phyloP scores from a whole-genome alignment of 2,329 filamentous ascomycete species.

The Macrophomina tecta region DNA sequence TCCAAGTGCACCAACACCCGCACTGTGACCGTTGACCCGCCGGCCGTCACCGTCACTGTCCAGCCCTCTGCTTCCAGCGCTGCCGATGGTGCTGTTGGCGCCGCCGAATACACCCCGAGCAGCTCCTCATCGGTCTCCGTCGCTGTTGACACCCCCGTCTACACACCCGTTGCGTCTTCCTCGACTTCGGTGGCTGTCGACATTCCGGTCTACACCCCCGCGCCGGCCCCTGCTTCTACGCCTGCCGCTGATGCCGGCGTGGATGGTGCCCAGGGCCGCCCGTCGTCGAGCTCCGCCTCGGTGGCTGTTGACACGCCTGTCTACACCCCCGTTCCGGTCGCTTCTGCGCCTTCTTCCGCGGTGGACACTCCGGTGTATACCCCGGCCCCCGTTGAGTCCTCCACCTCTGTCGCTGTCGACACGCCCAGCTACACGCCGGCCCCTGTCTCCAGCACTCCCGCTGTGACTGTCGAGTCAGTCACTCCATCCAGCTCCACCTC shows the following conservation, averaged over 20 bases:
- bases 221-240: not conserved
- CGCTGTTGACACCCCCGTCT: constrained; percentile 14
- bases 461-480: not conserved
- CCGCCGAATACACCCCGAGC: constrained; percentile 7
- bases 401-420: not conserved
- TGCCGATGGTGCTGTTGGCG: not conserved
- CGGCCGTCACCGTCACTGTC: constrained; percentile 19
- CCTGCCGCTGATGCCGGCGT: constrained; percentile 1
- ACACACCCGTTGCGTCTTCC: constrained; percentile 3
- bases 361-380: constrained; percentile 10
- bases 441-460: not conserved
- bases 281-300: not conserved
- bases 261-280: not conserved
- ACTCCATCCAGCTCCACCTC: not conserved
- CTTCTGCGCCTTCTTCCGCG: not conserved
- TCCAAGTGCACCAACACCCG: constrained; percentile 24
- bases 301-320: not conserved
- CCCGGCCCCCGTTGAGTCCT: constrained; percentile 6
- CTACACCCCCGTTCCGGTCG: not conserved
- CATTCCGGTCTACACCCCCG: constrained; percentile 13
- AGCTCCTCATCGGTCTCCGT: constrained; percentile 1
- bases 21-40: constrained; percentile 24
- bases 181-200: constrained; percentile 5
- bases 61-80: not conserved
- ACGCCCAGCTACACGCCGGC: not conserved